phyloP scores from a whole-genome alignment of 768 basidiomycete species.

The Russula compacta region DNA sequence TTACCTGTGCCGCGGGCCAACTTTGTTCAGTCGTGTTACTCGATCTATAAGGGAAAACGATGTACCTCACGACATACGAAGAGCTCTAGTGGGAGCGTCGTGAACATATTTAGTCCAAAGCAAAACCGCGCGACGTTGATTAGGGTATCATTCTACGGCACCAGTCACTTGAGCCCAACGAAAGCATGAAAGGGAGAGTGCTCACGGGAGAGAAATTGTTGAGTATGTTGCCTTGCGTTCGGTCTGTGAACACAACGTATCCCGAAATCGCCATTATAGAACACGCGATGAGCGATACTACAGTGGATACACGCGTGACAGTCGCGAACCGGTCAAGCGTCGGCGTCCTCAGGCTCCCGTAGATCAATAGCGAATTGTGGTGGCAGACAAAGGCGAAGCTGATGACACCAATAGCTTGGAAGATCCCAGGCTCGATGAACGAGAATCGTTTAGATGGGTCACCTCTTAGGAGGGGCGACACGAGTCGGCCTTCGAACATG shows the following conservation, averaged over 20 bases:
- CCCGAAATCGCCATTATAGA: constrained; percentile 76
- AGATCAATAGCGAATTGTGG: constrained; percentile 95
- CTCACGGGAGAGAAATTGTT: constrained; percentile 83
- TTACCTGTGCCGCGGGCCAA: constrained; percentile 43
- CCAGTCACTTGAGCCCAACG: background rate
- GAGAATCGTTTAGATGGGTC: constrained; percentile 67
- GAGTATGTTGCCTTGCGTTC: constrained; percentile 89
- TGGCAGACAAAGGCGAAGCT: constrained; percentile 96
- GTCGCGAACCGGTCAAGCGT: constrained; percentile 89
- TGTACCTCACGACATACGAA: constrained; percentile 93
- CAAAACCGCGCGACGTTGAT: constrained; percentile 95
- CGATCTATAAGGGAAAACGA: background rate
- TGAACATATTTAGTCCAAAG: constrained; percentile 96
- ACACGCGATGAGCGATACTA: constrained; percentile 78
- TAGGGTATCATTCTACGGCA: constrained; percentile 62
- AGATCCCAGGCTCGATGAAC: constrained; percentile 68
- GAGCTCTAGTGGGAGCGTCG: constrained; percentile 88
- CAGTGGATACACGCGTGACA: constrained; percentile 89
- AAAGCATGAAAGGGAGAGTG: constrained; percentile 4
- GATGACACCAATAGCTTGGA: constrained; percentile 96
- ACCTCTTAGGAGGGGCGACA: constrained; percentile 65
- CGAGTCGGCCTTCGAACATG: constrained; percentile 71
- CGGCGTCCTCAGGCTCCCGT: constrained; percentile 85
- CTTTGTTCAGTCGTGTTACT: background rate
- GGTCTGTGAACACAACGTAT: constrained; percentile 83